phyloP scores from a whole-genome alignment of 176 grass and related monocot species.

The Juncus inflexus region DNA sequence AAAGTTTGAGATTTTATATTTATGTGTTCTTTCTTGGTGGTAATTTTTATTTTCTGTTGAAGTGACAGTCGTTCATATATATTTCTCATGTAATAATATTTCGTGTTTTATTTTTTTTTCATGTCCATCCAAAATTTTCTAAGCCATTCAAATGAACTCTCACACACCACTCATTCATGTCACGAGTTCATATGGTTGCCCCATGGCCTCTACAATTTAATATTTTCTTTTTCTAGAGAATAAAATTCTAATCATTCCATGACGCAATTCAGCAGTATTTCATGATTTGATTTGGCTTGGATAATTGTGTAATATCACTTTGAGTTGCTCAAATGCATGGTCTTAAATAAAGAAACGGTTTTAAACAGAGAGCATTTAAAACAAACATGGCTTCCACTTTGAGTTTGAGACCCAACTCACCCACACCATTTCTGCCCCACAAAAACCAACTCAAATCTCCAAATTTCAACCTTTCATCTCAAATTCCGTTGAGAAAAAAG shows the following conservation, averaged over 20 bases:
- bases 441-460: slow-evolving; percentile 19
- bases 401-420: slow-evolving; percentile 21
- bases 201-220: slow-evolving; percentile 11
- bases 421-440: slow-evolving; percentile 3
- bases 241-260: neutral
- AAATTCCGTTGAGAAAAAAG: neutral
- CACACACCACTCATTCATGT: slow-evolving; percentile 13
- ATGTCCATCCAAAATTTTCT: neutral
- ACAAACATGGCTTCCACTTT: slow-evolving; percentile 19
- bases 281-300: too few species aligned
- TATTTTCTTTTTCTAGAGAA: too few species aligned
- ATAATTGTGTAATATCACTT: too few species aligned
- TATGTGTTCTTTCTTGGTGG: too few species aligned
- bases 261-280: neutral
- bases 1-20: too few species aligned
- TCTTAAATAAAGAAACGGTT: neutral
- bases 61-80: too few species aligned
- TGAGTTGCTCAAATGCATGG: too few species aligned
- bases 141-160: slow-evolving; percentile 16
- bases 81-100: too few species aligned
- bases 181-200: neutral
- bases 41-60: too few species aligned
- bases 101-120: neutral
- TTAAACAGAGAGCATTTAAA: neutral
- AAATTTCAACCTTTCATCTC: neutral